phyloP scores from a whole-genome alignment of 1,284 basidiomycete species.

The Malassezia dermatis region DNA sequence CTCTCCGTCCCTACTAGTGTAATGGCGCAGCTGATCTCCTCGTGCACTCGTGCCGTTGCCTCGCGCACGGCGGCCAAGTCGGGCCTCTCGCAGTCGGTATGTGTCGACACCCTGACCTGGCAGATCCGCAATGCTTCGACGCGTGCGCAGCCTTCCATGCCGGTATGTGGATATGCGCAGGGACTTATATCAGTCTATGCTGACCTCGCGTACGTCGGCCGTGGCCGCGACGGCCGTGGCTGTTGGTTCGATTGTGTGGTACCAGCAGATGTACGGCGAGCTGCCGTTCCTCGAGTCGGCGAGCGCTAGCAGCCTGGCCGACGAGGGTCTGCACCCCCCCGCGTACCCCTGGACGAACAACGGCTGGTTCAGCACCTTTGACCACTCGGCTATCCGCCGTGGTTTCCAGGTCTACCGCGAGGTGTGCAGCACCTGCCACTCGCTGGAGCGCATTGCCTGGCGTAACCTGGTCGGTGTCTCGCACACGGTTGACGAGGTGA shows the following conservation, averaged over 20 bases:
- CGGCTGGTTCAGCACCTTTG: constrained; percentile 78
- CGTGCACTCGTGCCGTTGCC: constrained; percentile 9
- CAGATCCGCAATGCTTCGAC: constrained; percentile 38
- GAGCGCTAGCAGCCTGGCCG: constrained; percentile 51
- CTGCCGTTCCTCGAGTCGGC: constrained; percentile 38
- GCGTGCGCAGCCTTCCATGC: constrained; percentile 24
- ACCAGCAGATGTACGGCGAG: constrained; percentile 82
- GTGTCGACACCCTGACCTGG: not conserved
- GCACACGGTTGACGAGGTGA: constrained; percentile 83
- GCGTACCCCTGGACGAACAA: constrained; percentile 83
- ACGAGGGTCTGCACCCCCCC: constrained; percentile 86
- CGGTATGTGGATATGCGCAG: constrained; percentile 10
- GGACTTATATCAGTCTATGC: constrained; percentile 43
- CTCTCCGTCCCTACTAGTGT: not conserved
- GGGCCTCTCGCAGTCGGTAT: constrained; percentile 13
- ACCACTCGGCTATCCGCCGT: constrained; percentile 93
- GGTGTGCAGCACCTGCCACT: constrained; percentile 97
- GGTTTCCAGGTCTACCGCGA: constrained; percentile 98
- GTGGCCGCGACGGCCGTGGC: constrained; percentile 67
- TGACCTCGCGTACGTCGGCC: constrained; percentile 68
- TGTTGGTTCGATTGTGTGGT: constrained; percentile 84
- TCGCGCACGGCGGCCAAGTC: constrained; percentile 7
- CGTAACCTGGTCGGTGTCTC: constrained; percentile 97
- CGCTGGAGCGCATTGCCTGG: constrained; percentile 98
- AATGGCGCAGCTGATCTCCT: constrained; percentile 19